These are phyloP conservation scores for Huntiella decipiens DNA, from an alignment of 2,329 filamentous ascomycete genomes.

Conservation along the genomic window DNA sequence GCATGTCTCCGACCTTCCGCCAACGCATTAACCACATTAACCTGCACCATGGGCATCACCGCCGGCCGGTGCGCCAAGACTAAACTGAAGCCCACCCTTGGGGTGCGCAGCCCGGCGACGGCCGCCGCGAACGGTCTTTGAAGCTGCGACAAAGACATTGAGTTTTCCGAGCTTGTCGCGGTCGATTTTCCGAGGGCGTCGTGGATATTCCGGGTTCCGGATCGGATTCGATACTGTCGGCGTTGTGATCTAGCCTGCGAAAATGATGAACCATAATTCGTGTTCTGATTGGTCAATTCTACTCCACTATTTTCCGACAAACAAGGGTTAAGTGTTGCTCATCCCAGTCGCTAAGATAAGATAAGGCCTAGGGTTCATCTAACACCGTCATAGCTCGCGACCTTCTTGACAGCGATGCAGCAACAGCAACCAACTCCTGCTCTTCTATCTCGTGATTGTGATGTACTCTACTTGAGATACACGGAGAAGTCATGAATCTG, in stretches of 20 bases:
- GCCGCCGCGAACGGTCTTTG: constrained; percentile 28
- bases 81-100: constrained; percentile 10
- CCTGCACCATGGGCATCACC: constrained; percentile 9
- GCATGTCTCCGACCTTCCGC: constrained; percentile 31
- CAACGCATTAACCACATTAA: constrained; percentile 12
- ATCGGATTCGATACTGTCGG: too few relatives aligned
- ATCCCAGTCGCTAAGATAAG: neutral
- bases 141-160: constrained; percentile 18
- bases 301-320: constrained; percentile 4
- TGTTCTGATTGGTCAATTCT: constrained; percentile 6
- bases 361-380: constrained; percentile 4
- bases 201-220: too few relatives aligned
- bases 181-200: too few relatives aligned
- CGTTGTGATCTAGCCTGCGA: neutral
- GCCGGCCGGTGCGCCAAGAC: constrained; percentile 13
- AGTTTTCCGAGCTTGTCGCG: too few relatives aligned
- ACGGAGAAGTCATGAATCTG: neutral
- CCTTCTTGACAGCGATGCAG: neutral
- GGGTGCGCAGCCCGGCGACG: constrained; percentile 16
- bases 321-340: constrained; percentile 2
- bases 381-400: neutral
- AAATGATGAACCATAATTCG: constrained; percentile 6
- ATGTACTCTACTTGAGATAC: neutral
- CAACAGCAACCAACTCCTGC: neutral
- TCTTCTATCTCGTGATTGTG: neutral